phyloP scores from a whole-genome alignment of 768 basidiomycete species.

The Macrocybe gigantea region DNA sequence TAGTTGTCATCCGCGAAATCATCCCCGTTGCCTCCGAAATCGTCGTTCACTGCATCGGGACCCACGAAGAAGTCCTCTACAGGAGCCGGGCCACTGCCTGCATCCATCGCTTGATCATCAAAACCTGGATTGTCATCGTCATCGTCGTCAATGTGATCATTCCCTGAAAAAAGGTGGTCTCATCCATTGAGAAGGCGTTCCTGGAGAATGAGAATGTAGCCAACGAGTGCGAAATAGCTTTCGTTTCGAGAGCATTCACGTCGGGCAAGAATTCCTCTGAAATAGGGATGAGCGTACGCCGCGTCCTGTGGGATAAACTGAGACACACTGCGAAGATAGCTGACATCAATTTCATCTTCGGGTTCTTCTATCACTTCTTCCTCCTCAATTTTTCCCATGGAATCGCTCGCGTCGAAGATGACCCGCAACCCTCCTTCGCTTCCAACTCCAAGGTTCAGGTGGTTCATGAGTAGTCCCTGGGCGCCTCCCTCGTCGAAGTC shows the following conservation, averaged over 20 bases:
- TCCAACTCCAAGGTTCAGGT: conserved; percentile 72
- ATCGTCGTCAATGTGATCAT: conserved; percentile 36
- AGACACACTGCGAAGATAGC: conserved; percentile 50
- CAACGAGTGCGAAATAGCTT: conserved; percentile 77
- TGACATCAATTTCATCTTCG: conserved; percentile 62
- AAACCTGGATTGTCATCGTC: conserved; percentile 34
- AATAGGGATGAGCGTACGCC: conserved; percentile 5
- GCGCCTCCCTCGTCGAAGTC: conserved; percentile 99
- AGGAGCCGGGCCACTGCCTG: conserved; percentile 33
- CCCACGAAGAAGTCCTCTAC: conserved; percentile 68
- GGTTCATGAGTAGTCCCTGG: conserved; percentile 94
- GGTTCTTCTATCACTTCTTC: conserved; percentile 71
- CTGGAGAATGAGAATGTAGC: conserved; percentile 79
- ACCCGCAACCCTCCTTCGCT: conserved; percentile 81
- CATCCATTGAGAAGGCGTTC: conserved; percentile 56
- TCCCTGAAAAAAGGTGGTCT: conserved; percentile 57
- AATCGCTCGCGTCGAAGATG: conserved; percentile 95
- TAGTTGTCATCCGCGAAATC: conserved; percentile 37
- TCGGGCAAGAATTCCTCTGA: conserved; percentile 72
- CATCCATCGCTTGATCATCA: conserved; percentile 26
- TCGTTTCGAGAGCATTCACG: conserved; percentile 53
- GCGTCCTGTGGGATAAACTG: conserved; percentile 2
- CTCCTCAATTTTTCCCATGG: conserved; percentile 74
- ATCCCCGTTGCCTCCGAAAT: conserved; percentile 22
- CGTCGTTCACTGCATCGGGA: conserved; percentile 34